Evolutionary conservation across 352 stramenopile species (phyloP), one percentile per base, ranked within the genome.

Genomic region (Pythium brassicae): DNA sequence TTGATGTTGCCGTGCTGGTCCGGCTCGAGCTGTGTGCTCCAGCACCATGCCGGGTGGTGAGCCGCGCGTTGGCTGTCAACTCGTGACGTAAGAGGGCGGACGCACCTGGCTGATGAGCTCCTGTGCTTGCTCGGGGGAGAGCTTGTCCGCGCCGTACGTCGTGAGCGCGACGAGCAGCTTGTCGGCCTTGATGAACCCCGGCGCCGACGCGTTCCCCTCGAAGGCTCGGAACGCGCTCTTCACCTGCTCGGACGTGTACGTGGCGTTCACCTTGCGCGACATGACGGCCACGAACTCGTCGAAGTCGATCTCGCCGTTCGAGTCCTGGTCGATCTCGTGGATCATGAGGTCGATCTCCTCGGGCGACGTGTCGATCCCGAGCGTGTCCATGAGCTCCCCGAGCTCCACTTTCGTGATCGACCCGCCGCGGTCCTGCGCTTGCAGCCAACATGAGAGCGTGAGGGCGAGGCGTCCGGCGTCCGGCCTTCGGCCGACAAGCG

Each of bases 341-440:
- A 98, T 97, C 93, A 98, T 98, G 19, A 97, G 72, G 44, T 97
- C 89, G 46, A 98, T 96, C 55, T 98, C 92, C 63, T 98, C 68
- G 3, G 89, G 83, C 1, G 83, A 95, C 15, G 90, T 95, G 70
- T 97, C 87, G 47, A 98, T 97, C 34, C 90, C 92, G 2, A 98
- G 61, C 5, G 93, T 97, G 60, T 97, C 90, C 88, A 98, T 96
- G 50, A 97, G 67, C 55, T 97, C 88, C 35, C 86, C 89, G 22
- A 98, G 76, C 68, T 98, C 92, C n/a, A 88, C 85, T 68, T 97
- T 97, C 15, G 84, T 97, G 63, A 98, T 98, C 1, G 87, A 96
- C 5, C 92, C 93, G 15, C 91, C 92, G 26, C 91, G 89, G 67
- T 98, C 89, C 80, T 94, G 48, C 22, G 55, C 10, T 63, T 22